Percentiles rank a stretch among this genome's conserved stretches.
Conservation (phyloP, 306 rosid species). For the Cicer judaicum region DNA sequence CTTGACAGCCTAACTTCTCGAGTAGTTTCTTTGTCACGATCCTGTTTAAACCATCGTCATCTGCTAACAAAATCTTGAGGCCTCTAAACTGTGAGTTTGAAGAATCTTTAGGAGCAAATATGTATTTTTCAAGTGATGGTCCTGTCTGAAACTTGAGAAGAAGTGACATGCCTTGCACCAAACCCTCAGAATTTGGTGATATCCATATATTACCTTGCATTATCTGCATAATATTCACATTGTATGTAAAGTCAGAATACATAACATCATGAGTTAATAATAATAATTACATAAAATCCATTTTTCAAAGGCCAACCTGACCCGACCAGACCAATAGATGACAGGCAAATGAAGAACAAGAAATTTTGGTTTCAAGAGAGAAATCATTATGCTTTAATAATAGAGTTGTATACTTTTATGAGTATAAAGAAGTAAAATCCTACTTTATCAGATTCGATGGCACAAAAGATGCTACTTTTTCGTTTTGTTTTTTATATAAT, state of each 20-base stretch:
- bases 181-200: constrained; percentile 56
- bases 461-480: constrained; percentile 15
- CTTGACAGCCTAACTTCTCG: constrained; percentile 83
- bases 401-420: background rate
- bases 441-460: constrained; percentile 26
- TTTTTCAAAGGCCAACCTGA: background rate
- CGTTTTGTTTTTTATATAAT: constrained; percentile 10
- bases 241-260: constrained; percentile 38
- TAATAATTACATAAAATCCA: constrained; percentile 21
- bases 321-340: background rate
- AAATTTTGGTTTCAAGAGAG: constrained; percentile 8
- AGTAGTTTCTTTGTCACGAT: constrained; percentile 77
- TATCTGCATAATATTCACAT: constrained; percentile 63
- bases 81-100: constrained; percentile 61
- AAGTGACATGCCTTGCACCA: constrained; percentile 72
- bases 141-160: constrained; percentile 66
- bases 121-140: constrained; percentile 52
- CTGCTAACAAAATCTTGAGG: constrained; percentile 67
- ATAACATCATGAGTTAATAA: constrained; percentile 5
- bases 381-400: constrained; percentile 23
- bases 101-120: constrained; percentile 42
- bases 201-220: constrained; percentile 86
- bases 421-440: constrained; percentile 21
- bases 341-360: background rate
- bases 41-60: constrained; percentile 72